Base-by-base conservation (phyloP, 2,329 filamentous ascomycete species). In the Metarhizium sp. region DNA sequence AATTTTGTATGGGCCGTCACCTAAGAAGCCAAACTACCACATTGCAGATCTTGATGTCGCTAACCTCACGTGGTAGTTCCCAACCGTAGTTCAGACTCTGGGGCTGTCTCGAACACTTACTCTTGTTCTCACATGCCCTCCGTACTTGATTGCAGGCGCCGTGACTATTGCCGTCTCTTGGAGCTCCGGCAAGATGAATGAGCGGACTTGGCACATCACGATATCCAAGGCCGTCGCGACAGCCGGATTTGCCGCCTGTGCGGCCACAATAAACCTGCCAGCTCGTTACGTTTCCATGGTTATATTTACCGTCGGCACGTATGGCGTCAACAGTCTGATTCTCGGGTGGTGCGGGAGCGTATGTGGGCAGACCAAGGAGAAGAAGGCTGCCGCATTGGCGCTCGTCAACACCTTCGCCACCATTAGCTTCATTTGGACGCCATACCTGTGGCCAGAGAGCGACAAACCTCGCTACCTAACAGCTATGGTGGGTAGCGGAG, bases 201-300 rank as follows among this genome's bases (percentile, higher is more conserved):
- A 75, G 58, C 65, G 72, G 29, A 74, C 72, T 3, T 75, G 51
- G 51, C 73, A 75, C 55, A 73, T 74, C 48, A 74, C 71, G 2
- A 62, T 67, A 1, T 70, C 70, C 45, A 75, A 74, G 52, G 56
- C 66, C 3, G 61, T 69, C 7, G 74, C 73, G 0, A 61, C 73
- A 4, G 58, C 73, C 7, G 73, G 74, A 0, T 75, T 75, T 56
- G 59, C 71, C 6, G 55, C 61, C 2, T 63, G 65, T 4, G 57
- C 59, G 7, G 54, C 62, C 0, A 65, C 66, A 0, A 51, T 63
- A 7, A 65, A 66, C 40, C 59, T 62, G 2, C 61, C 57, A 3
- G 66, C 60, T 0, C 62, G 68, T 30, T 70, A 70, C 48, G 51
- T 62, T 8, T 61, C 63, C 32, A 67, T 66, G 63, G 61, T 68